These are phyloP conservation scores for Trametopsis cervina DNA, from an alignment of 768 basidiomycete species.

Conservation along the genomic window DNA sequence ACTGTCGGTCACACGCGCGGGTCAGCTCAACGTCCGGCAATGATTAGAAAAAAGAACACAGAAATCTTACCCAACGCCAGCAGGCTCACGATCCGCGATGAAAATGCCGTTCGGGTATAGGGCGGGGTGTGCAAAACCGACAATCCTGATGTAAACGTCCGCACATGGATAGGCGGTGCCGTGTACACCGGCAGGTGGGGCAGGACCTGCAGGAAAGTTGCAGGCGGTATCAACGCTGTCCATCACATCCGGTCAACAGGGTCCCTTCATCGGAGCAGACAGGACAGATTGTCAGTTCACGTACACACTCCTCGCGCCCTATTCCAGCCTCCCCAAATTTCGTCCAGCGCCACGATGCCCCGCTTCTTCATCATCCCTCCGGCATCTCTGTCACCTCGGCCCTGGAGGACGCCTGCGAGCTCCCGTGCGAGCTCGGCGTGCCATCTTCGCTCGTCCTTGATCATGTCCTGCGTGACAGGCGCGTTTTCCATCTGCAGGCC, in stretches of 20 bases:
- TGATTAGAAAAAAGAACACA: neutral
- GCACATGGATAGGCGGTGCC: conserved; percentile 54
- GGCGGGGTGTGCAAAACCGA: conserved; percentile 79
- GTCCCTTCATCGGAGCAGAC: no score
- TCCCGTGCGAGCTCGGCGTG: conserved; percentile 76
- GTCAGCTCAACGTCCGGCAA: no score
- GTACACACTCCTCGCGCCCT: conserved; percentile 85
- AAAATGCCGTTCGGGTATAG: conserved; percentile 64
- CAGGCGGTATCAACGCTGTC: conserved; percentile 82
- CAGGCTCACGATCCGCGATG: conserved; percentile 51
- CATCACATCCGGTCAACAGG: neutral
- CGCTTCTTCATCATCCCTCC: conserved; percentile 71
- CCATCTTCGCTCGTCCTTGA: conserved; percentile 75
- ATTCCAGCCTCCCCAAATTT: conserved; percentile 95
- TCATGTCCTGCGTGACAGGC: conserved; percentile 87
- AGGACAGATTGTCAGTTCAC: no score
- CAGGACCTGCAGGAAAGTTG: conserved; percentile 72
- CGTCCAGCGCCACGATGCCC: conserved; percentile 82
- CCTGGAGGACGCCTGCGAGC: conserved; percentile 66
- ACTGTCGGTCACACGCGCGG: conserved; percentile 5
- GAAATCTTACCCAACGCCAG: conserved; percentile 35
- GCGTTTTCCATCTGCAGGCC: conserved; percentile 73
- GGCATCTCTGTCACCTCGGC: conserved; percentile 20
- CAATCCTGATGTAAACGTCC: conserved; percentile 68
- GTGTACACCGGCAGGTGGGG: conserved; percentile 63